phyloP scores from a whole-genome alignment of 2,329 filamentous ascomycete genomes.

The Diaporthe caulivora region DNA sequence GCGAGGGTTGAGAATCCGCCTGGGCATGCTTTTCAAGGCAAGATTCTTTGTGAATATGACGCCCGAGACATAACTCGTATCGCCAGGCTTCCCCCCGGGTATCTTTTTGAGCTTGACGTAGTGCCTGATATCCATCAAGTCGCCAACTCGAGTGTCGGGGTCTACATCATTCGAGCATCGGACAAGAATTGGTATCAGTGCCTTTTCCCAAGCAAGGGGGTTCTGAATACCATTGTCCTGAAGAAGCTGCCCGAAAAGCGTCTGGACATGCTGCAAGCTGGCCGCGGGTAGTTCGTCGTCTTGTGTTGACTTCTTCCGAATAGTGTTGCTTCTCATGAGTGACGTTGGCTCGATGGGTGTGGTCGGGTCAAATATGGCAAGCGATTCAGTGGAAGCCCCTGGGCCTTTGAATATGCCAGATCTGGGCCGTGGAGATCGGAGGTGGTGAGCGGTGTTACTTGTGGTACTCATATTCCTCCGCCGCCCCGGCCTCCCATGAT shows the following conservation, averaged over 20 bases:
- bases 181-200: constrained; percentile 88
- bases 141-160: constrained; percentile 88
- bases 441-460: constrained; percentile 76
- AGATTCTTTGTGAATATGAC: constrained; percentile 98
- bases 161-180: constrained; percentile 95
- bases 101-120: constrained; percentile 99
- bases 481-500: constrained; percentile 72
- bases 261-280: constrained; percentile 89
- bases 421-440: constrained; percentile 79
- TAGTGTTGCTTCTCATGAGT: constrained; percentile 83
- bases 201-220: constrained; percentile 85
- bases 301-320: constrained; percentile 79
- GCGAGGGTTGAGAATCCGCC: constrained; percentile 84
- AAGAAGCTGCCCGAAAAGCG: constrained; percentile 85
- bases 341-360: constrained; percentile 57
- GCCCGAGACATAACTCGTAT: constrained; percentile 96
- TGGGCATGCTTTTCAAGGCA: constrained; percentile 94
- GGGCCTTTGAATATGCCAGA: constrained; percentile 69
- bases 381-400: constrained; percentile 63
- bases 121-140: constrained; percentile 96
- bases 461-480: constrained; percentile 87
- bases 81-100: constrained; percentile 86
- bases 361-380: constrained; percentile 61
- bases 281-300: constrained; percentile 88
- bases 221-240: constrained; percentile 81